Base-by-base conservation (phyloP, 495 filamentous ascomycete genomes). In the Chaetomium tenue region DNA sequence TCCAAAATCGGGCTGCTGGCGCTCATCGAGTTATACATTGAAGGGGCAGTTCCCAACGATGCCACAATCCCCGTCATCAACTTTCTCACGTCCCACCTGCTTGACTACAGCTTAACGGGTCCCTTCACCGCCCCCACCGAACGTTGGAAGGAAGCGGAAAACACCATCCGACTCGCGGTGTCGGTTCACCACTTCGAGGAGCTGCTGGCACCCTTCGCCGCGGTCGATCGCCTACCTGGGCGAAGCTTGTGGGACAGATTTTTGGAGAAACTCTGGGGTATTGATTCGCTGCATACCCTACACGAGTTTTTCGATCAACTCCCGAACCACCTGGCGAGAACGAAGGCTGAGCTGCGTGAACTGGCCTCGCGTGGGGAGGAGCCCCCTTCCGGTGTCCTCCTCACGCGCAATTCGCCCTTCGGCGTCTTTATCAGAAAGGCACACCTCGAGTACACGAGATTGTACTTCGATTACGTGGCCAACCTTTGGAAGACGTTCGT, bases 201-300 rank as follows among this genome's bases (percentile, higher is more conserved):
- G 59, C 77, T 86, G 8, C 83, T 91, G 6, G 77, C 75, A n/a
- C 70, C 76, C 9, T 84, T 88, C 66, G 70, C 76, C 16, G 76
- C 79, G n/a, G 74, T 72, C n/a, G 77, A 90, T 16, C 86, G 82
- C 9, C 81, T 91, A 3, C 91, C 91, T 5, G 93, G 93, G 15
- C 86, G 90, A 37, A 87, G 83, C 22, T 73, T 96, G 15, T 94
- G 92, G 88, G 93, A 98, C 75, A 72, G 90, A 20, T 88, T 97
- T 58, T 79, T 97, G 8, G 85, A 87, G 60, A 91, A 89, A 67
- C 74, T 98, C 40, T 98, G 94, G 93, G 81, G 82, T 1, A 84
- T 98, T 47, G 86, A 94, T 71, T 92, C 86, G 47, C 81, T 93
- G 18, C 85, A 96, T 78, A 87, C 86, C 0, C 76, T 96, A 18